Evolutionary conservation across 2,329 filamentous ascomycete genomes (phyloP), one percentile per base, ranked within the genome.

Genomic region (Aspergillus piperis): DNA sequence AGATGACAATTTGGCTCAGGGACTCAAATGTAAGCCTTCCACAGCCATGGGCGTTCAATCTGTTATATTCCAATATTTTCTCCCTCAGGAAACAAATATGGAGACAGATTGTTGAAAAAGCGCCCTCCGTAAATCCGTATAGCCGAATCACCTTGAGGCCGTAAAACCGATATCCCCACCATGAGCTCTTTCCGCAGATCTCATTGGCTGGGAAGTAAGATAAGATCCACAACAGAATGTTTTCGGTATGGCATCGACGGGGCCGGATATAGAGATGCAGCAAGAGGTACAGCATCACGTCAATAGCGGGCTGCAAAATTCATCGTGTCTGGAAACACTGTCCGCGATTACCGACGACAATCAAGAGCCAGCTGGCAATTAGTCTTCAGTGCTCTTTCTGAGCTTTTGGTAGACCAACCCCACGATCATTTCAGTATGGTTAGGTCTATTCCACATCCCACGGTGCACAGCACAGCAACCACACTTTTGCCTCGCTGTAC

Each of bases 51-150:
- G 47, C 61, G 11, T 41, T 25, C 17, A 27, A 52, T 19, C 55
- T 55, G 61, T 66, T 66, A 60, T 66, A 64, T 54, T 60, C 36
- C 8, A 11, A 19, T 41, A 13, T 25, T 55, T 44, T 42, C 39
- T 57, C 41, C 8, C 25, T 36, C 53, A 50, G 54, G 61, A 21
- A 55, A 49, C 13, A 3, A 27, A 19, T 27, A 41, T 17, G 38
- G n/a, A n/a, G 8, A 32, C 23, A 30, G 23, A 2, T 44, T 21
- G 21, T 39, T 54, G 30, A 11, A 11, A 47, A n/a, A 13, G 51
- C 41, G 27, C 21, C 2, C n/a, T 50, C 58, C 61, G 58, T 67
- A 67, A 62, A 63, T 57, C 65, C 66, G 62, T 62, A 68, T 54
- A 66, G 17, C 66, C 65, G 64, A 21, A 27, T 15, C 11, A 50